Conservation (phyloP, 2,329 filamentous ascomycete species). For the Pestalotiopsis sp. region DNA sequence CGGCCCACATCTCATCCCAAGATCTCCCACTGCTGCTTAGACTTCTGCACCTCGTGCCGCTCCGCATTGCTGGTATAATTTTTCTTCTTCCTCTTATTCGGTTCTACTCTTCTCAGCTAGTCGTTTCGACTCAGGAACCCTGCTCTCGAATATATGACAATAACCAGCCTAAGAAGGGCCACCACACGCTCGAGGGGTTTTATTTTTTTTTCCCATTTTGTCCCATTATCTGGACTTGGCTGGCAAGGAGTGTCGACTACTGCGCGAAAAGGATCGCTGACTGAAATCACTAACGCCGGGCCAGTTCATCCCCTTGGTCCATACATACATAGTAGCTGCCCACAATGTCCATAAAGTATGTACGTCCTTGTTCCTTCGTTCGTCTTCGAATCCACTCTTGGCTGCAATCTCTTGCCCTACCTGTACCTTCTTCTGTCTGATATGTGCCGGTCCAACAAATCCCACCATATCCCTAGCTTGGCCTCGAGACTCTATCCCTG, state of each 20-base stretch:
- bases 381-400: slow-evolving; percentile 19
- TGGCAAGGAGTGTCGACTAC: neutral
- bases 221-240: neutral
- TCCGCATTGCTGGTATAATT: slow-evolving; percentile 28
- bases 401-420: slow-evolving; percentile 15
- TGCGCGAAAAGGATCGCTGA: neutral
- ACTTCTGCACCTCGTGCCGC: slow-evolving; percentile 38
- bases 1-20: slow-evolving; percentile 35
- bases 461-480: neutral
- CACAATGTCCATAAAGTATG: slow-evolving; percentile 45
- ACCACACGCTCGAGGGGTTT: neutral
- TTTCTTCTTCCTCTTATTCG: neutral
- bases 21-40: slow-evolving; percentile 31
- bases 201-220: slow-evolving; percentile 23
- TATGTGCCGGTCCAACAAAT: slow-evolving; percentile 22
- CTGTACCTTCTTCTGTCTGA: slow-evolving; percentile 16
- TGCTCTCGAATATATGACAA: slow-evolving; percentile 31
- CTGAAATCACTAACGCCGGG: slow-evolving; percentile 1
- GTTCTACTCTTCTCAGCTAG: slow-evolving; percentile 23
- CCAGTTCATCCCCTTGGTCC: slow-evolving; percentile 28
- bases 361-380: slow-evolving; percentile 28
- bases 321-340: slow-evolving; percentile 21
- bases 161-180: slow-evolving; percentile 35
- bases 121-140: slow-evolving; percentile 26
- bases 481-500: slow-evolving; percentile 7